These are phyloP conservation scores for Pleurotus sapidus DNA, from an alignment of 768 basidiomycete genomes.

Conservation along the genomic window DNA sequence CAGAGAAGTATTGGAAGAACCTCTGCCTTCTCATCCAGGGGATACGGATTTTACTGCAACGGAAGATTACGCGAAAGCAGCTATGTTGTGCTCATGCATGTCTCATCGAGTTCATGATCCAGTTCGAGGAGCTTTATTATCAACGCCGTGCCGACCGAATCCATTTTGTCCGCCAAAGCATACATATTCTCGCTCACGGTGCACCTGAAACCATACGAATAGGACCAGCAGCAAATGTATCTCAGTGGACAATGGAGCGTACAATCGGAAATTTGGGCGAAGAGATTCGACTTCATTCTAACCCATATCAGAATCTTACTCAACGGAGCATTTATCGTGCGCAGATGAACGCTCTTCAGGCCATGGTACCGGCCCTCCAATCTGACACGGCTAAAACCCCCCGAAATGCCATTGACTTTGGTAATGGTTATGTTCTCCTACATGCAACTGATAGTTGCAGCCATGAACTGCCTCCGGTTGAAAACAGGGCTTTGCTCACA, in stretches of 20 bases:
- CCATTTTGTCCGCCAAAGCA: slow-evolving; percentile 4
- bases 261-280: slow-evolving; percentile 6
- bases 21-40: slow-evolving; percentile 7
- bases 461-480: too few relatives aligned
- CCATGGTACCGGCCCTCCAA: slow-evolving; percentile 3
- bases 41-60: slow-evolving; percentile 2
- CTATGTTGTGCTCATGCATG: not conserved
- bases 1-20: not conserved
- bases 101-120: not conserved
- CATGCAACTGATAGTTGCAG: not conserved
- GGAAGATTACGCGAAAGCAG: not conserved
- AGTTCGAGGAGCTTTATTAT: slow-evolving; percentile 10
- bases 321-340: slow-evolving; percentile 1
- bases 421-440: slow-evolving; percentile 8
- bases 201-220: not conserved
- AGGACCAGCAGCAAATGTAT: not conserved
- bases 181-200: slow-evolving; percentile 8
- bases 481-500: not conserved
- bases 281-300: slow-evolving; percentile 7
- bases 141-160: not conserved
- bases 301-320: slow-evolving; percentile 7
- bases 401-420: not conserved
- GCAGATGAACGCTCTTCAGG: not conserved
- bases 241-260: slow-evolving; percentile 7
- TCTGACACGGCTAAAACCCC: not conserved